These are phyloP conservation scores for Metahyphopichia silvanorum DNA, from an alignment of 805 yeast genomes.

Conservation along the genomic window DNA sequence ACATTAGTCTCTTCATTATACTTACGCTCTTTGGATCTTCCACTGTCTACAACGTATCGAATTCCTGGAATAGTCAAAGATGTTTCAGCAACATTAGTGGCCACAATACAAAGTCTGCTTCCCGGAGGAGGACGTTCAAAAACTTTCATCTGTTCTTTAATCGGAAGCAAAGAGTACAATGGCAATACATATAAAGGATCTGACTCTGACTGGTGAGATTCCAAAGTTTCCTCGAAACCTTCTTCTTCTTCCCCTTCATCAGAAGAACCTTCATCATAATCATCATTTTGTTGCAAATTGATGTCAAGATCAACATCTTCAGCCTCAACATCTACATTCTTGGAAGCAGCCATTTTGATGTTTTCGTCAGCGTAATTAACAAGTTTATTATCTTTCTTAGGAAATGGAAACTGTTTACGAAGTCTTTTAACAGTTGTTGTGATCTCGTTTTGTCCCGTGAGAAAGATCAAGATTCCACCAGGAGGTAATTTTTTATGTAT, in stretches of 20 bases:
- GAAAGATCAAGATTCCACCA: constrained; percentile 87
- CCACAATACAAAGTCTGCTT: constrained; percentile 84
- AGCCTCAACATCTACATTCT: constrained; percentile 70
- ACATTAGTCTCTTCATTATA: constrained; percentile 83
- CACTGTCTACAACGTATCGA: constrained; percentile 91
- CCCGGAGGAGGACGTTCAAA: constrained; percentile 84
- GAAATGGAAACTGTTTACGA: constrained; percentile 64
- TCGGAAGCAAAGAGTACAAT: constrained; percentile 88
- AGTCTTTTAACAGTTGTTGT: constrained; percentile 67
- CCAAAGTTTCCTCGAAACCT: constrained; percentile 69
- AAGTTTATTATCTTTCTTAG: constrained; percentile 18
- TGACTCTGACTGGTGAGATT: constrained; percentile 63
- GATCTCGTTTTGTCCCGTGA: constrained; percentile 96
- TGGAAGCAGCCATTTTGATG: constrained; percentile 47
- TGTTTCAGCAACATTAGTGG: constrained; percentile 98
- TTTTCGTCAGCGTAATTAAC: constrained; percentile 27
- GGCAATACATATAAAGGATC: constrained; percentile 92
- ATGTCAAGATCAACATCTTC: constrained; percentile 75
- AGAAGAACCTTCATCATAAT: constrained; percentile 50
- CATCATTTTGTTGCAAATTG: constrained; percentile 32
- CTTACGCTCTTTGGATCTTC: constrained; percentile 86
- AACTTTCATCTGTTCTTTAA: constrained; percentile 90
- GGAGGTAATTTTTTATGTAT: constrained; percentile 85
- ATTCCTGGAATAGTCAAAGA: constrained; percentile 95
- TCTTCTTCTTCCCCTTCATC: constrained; percentile 54